These are phyloP conservation scores for Euphorbia tirucalli DNA, from an alignment of 345 rosid species.

Conservation along the genomic window DNA sequence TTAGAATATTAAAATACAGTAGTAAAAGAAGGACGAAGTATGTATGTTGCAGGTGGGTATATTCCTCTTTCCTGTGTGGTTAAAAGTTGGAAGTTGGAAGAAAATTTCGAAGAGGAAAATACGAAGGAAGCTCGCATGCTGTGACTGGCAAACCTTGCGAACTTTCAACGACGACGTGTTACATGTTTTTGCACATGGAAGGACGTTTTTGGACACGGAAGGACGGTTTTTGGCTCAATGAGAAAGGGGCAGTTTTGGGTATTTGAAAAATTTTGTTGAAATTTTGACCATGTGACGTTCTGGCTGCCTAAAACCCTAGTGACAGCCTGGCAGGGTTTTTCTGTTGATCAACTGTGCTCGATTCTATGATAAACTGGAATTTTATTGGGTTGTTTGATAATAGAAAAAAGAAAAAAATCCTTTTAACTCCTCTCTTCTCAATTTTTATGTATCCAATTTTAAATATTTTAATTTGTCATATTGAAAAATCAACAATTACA, in stretches of 20 bases:
- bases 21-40: slow-evolving; percentile 6
- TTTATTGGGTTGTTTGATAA: too few species aligned
- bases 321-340: not conserved
- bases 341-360: not conserved
- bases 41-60: not conserved
- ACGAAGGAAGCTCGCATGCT: not conserved
- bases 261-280: not conserved
- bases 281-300: not conserved
- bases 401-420: too few species aligned
- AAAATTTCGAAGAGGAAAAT: not conserved
- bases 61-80: not conserved
- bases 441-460: too few species aligned
- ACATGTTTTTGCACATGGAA: too few species aligned
- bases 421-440: too few species aligned
- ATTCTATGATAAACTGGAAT: too few species aligned
- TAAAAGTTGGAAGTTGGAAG: not conserved
- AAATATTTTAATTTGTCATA: too few species aligned
- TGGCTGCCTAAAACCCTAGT: slow-evolving; percentile 12
- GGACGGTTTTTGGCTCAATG: not conserved
- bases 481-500: too few species aligned
- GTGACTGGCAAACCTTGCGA: not conserved
- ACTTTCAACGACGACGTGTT: not conserved
- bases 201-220: not conserved
- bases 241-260: slow-evolving; percentile 6
- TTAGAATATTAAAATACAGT: not conserved